Conservation (phyloP, 768 basidiomycete species). For the Tremella mesenterica region DNA sequence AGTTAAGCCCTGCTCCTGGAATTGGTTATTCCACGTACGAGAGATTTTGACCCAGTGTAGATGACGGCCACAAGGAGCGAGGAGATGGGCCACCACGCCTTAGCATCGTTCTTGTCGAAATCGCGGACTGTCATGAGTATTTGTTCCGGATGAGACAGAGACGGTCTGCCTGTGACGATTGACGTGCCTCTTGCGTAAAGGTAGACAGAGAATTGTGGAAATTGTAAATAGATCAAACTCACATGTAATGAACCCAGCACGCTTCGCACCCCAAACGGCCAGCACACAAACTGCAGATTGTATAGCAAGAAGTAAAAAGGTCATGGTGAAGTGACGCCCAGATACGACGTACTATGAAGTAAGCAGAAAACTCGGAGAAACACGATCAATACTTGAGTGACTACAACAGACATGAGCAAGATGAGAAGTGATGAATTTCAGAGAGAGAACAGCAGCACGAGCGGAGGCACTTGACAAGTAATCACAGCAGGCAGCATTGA, state of each 20-base stretch:
- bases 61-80: slow-evolving; percentile 85
- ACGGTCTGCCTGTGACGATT: not conserved
- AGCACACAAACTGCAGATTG: slow-evolving; percentile 79
- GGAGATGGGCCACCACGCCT: slow-evolving; percentile 89
- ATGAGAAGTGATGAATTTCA: not conserved
- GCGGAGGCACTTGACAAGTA: not conserved
- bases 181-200: not conserved
- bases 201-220: not conserved
- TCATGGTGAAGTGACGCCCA: slow-evolving; percentile 89
- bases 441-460: not conserved
- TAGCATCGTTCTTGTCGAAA: slow-evolving; percentile 75
- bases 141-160: not conserved
- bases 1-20: not conserved
- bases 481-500: not conserved
- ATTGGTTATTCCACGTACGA: slow-evolving; percentile 55
- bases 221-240: not conserved
- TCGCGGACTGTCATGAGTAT: slow-evolving; percentile 51
- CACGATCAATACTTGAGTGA: not conserved
- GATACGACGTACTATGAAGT: slow-evolving; percentile 79
- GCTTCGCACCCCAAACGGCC: slow-evolving; percentile 70
- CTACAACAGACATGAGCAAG: not conserved
- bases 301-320: slow-evolving; percentile 81
- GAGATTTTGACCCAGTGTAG: slow-evolving; percentile 92
- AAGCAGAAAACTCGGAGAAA: not conserved
- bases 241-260: slow-evolving; percentile 49